phyloP scores from a whole-genome alignment of 2,329 filamentous ascomycete genomes.

The Paracoccidioides lutzii region DNA sequence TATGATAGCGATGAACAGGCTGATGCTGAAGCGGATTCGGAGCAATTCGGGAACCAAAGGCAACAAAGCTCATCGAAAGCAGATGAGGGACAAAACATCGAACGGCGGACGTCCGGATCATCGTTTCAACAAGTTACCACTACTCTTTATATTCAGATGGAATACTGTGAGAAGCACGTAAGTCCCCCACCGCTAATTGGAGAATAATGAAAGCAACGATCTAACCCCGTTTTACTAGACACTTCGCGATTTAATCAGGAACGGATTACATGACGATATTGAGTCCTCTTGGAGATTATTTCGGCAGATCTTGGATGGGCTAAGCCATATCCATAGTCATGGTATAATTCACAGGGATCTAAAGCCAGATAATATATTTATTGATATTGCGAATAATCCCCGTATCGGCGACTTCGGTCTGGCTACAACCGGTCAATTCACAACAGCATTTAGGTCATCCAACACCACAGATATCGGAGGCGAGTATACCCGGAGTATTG shows the following conservation, averaged over 20 bases:
- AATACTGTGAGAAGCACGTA: constrained; percentile 86
- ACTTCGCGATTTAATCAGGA: constrained; percentile 71
- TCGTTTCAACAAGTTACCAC: constrained; percentile 49
- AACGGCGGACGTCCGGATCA: constrained; percentile 34
- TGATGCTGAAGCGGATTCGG: constrained; percentile 21
- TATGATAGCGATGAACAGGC: constrained; percentile 39
- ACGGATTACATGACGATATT: constrained; percentile 58
- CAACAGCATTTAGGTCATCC: constrained; percentile 27
- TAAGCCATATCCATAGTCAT: constrained; percentile 77
- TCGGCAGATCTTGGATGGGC: constrained; percentile 76
- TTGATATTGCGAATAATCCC: constrained; percentile 77
- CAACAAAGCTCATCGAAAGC: constrained; percentile 7
- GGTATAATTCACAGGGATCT: constrained; percentile 92
- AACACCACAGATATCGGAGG: constrained; percentile 24
- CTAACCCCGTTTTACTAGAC: constrained; percentile 40
- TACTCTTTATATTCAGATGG: constrained; percentile 95
- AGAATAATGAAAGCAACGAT: not conserved
- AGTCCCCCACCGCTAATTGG: constrained; percentile 16
- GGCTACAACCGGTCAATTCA: constrained; percentile 68
- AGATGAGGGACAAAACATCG: constrained; percentile 24
- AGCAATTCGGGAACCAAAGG: constrained; percentile 16
- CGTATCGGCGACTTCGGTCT: constrained; percentile 96
- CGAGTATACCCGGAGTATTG: constrained; percentile 43
- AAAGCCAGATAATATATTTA: constrained; percentile 96
- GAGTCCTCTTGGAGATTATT: constrained; percentile 83